Percentiles rank a stretch among this genome's conserved stretches.
phyloP scores from a whole-genome alignment of 306 rosid genomes.

The Dryas octopetala region DNA sequence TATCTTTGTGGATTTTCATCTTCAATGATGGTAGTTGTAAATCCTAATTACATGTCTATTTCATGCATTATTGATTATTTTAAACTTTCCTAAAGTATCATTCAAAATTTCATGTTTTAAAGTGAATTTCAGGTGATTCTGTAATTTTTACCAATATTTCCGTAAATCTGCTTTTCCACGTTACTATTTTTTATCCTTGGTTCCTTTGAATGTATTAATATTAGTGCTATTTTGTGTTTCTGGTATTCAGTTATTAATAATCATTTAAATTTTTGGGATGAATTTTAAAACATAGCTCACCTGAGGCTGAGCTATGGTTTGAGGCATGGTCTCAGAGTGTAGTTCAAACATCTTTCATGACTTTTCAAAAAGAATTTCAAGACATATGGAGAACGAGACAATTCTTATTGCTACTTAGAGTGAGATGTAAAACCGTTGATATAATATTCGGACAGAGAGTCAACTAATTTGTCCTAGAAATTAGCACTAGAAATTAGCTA shows the following conservation, averaged over 20 bases:
- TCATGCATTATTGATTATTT: neutral
- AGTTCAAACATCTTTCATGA: neutral
- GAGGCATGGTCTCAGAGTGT: neutral
- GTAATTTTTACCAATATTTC: neutral
- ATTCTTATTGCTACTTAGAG: too few species aligned
- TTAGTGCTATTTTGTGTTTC: neutral
- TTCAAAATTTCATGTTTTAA: neutral
- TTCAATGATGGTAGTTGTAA: neutral
- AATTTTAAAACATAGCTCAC: neutral
- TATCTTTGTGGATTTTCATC: neutral
- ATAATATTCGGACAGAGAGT: too few species aligned
- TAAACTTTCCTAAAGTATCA: neutral
- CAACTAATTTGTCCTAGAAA: too few species aligned
- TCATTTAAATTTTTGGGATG: neutral
- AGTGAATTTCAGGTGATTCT: neutral
- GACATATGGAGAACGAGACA: too few species aligned
- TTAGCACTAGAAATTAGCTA: too few species aligned
- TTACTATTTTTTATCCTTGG: neutral
- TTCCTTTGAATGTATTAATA: neutral
- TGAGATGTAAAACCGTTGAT: too few species aligned
- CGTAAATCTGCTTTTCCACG: neutral
- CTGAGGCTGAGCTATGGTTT: neutral
- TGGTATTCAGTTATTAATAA: neutral
- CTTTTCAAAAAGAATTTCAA: neutral
- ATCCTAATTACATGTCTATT: neutral